Base-by-base conservation (phyloP, 1,284 basidiomycete genomes). In the Violaceomyces palustris region DNA sequence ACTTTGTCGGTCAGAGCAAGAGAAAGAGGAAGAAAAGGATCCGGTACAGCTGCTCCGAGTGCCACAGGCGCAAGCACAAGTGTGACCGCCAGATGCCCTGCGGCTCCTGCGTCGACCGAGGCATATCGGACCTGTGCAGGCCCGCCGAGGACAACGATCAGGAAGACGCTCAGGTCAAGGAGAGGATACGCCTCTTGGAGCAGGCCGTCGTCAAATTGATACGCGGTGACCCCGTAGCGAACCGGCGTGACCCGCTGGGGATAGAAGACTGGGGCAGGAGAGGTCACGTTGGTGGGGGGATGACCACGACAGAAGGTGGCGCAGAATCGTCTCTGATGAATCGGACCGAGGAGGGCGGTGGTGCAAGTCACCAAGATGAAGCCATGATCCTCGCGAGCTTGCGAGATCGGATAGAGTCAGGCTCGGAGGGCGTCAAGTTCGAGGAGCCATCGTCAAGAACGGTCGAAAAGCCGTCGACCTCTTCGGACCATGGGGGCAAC, bases 31-130 rank as follows among this genome's bases (percentile, higher is more conserved):
- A 43, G 23, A 42, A 45, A 18, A 39, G 49, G 12, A 21, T 51
- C n/a, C 41, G 49, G 17, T 42, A 39, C 33, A 51, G 49, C 39
- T 51, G 52, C 39, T 46, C 52, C 25, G 52, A 55, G 24, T 55
- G 52, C 11, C 52, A 55, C 18, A 38, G 52, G 28, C 42, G 52
- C 25, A 55, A 55, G 14, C 47, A 50, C 42, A 51, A 51, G 27
- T 51, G 52, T 34, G 37, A 56, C 23, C 47, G 52, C n/a, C 27
- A 56, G 18, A 49, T 39, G 11, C 52, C 44, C 2, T 56, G 52
- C 24, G 35, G 24, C 18, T 45, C 46, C n/a, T 56, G 52, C 25
- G 21, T 46, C 29, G 48, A 48, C 31, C 38, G 52, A 6, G 47
- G 47, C 8, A 44, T 51, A 1, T 42, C 52, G 10, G 23, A 32